Evolutionary conservation across 108 stramenopile species (phyloP).

Genomic region (Skeletonema potamos): DNA sequence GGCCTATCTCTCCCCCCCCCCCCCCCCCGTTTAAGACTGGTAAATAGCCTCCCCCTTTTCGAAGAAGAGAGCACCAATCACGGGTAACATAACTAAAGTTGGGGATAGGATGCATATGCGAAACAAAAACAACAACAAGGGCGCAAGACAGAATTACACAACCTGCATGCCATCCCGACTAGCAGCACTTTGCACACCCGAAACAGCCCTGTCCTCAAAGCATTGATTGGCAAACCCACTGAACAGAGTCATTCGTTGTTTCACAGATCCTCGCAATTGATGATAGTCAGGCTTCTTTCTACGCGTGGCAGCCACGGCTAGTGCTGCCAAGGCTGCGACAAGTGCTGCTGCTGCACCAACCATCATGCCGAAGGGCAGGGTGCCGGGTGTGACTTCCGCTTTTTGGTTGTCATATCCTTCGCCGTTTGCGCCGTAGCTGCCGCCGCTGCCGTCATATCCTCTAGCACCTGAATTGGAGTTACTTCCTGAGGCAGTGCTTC

Average conservation of each 20-base stretch:
- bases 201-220: constrained; percentile 40
- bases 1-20: not conserved
- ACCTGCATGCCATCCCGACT: not conserved
- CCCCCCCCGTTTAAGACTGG: too few relatives aligned
- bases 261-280: constrained; percentile 33
- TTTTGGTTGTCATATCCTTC: not conserved
- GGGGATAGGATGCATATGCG: not conserved
- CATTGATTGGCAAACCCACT: constrained; percentile 35
- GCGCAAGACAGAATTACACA: not conserved
- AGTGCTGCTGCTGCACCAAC: constrained; percentile 31
- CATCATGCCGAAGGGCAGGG: not conserved
- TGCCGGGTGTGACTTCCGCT: not conserved
- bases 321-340: constrained; percentile 31
- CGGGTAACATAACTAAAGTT: not conserved
- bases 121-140: not conserved
- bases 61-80: not conserved
- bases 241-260: constrained; percentile 42
- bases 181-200: constrained; percentile 4
- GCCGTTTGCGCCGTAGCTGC: not conserved
- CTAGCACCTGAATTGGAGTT: not conserved
- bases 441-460: not conserved
- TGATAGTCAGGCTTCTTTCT: constrained; percentile 28
- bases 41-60: too few relatives aligned
- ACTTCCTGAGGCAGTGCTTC: too few relatives aligned
- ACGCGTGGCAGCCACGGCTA: constrained; percentile 35